Base-by-base conservation (phyloP, 768 basidiomycete genomes). In the Paxillus involutus region DNA sequence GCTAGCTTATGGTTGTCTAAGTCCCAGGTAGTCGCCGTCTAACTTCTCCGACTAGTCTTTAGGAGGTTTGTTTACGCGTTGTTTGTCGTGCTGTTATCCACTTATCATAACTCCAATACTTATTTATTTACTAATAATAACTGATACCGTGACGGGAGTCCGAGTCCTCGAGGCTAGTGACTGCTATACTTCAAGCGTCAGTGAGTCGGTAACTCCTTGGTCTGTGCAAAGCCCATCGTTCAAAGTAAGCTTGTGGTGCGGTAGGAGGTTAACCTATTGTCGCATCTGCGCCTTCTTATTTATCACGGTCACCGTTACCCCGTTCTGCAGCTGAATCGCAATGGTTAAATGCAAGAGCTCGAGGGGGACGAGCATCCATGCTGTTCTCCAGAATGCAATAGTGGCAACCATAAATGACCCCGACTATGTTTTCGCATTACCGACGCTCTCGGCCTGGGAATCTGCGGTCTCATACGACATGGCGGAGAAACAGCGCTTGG, bases 401-500 rank as follows among this genome's bases (percentile, higher is more conserved):
- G 55, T 68, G 13, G 53, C 63, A 8, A 35, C 65, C n/a, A 65
- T 68, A 10, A 67, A 69, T 33, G 67, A 69, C 39, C 64, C 67
- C 26, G 52, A 21, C 30, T 64, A 67, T 41, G 63, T 61, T 2
- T 63, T 70, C 54, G 59, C 65, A 19, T 51, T 67, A 16, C 67
- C 68, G 39, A 52, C 52, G 19, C 61, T 70, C 43, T 50, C 55
- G 19, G 66, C 70, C 40, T 68, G 68, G 67, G 66, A 70, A 24
- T 61, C 66, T 9, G 5, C 70, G 6, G 61, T 70, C 19, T 55
- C 63, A 4, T 70, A 61, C 44, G 63, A 58, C 13, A 46, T 39
- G 14, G 53, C 54, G 26, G 69, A 71, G 59, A 71, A 72, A 60
- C 74, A 80, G 35, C 69, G 77, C 26, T 52, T 79, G 44, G 79